These are phyloP conservation scores for Citrus hindsii DNA, from an alignment of 345 rosid species.

Conservation along the genomic window DNA sequence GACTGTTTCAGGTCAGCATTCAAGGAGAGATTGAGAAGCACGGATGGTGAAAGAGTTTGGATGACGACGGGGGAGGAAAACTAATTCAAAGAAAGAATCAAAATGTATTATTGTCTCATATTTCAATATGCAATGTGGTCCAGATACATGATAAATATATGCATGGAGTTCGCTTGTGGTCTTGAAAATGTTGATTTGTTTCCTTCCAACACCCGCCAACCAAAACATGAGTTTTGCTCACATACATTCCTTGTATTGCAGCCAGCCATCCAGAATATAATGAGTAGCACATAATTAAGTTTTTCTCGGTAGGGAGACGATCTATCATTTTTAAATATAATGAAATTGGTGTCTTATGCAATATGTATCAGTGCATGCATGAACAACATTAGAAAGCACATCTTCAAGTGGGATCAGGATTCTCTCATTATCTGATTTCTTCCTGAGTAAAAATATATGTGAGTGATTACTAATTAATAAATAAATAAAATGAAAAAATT, in stretches of 20 bases:
- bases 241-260: background rate
- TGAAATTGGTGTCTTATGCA: background rate
- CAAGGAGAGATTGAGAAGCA: slow-evolving; percentile 57
- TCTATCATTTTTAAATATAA: background rate
- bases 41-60: slow-evolving; percentile 34
- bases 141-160: too few species aligned
- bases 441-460: too few species aligned
- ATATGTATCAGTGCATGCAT: background rate
- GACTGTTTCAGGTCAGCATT: slow-evolving; percentile 41
- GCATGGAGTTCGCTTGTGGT: too few species aligned
- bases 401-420: background rate
- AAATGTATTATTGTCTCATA: too few species aligned
- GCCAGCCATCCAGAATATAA: background rate
- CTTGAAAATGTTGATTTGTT: background rate
- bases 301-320: background rate
- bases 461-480: too few species aligned
- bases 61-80: slow-evolving; percentile 11
- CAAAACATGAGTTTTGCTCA: too few species aligned
- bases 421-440: too few species aligned
- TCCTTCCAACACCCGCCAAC: background rate
- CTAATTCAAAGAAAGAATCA: too few species aligned
- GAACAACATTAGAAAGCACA: background rate
- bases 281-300: background rate
- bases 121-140: too few species aligned
- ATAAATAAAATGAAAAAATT: too few species aligned